phyloP scores from a whole-genome alignment of 208 protist species.

The Novymonas esmeraldas region DNA sequence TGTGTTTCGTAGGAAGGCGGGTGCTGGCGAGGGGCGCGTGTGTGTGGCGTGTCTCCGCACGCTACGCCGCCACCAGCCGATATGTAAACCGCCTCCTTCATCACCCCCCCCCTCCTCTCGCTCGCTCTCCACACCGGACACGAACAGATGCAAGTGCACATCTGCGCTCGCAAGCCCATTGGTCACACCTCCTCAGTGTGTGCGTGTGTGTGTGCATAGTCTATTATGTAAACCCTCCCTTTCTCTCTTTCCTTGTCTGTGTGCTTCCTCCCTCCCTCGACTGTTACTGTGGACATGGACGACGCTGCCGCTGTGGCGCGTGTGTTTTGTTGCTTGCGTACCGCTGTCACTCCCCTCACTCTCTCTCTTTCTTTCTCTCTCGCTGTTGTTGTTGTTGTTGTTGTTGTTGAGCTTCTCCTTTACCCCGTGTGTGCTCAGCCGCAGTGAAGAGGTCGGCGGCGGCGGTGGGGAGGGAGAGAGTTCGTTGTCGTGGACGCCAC shows the following conservation, averaged over 20 bases:
- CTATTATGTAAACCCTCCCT: background rate
- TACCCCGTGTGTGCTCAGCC: no score
- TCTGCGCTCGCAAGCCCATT: background rate
- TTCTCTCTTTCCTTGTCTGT: background rate
- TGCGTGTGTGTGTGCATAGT: background rate
- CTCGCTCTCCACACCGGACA: background rate
- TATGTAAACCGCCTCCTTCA: slow-evolving; percentile 1
- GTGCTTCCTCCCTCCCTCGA: background rate
- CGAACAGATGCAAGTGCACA: background rate
- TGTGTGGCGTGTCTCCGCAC: no score
- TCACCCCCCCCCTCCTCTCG: background rate
- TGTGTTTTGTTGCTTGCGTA: background rate
- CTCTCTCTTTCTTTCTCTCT: background rate
- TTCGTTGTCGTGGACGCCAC: no score
- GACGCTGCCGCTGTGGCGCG: background rate
- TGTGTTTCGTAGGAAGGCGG: background rate
- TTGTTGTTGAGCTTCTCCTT: no score
- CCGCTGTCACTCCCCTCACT: background rate
- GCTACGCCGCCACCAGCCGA: no score
- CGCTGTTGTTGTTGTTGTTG: no score
- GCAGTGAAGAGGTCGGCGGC: no score
- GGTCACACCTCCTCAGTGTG: background rate
- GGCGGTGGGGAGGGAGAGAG: no score
- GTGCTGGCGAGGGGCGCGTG: no score
- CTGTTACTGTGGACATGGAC: background rate